Evolutionary conservation across 2,329 filamentous ascomycete genomes (phyloP), one percentile per base, ranked within the genome.

Genomic region (Cercospora citrullina): DNA sequence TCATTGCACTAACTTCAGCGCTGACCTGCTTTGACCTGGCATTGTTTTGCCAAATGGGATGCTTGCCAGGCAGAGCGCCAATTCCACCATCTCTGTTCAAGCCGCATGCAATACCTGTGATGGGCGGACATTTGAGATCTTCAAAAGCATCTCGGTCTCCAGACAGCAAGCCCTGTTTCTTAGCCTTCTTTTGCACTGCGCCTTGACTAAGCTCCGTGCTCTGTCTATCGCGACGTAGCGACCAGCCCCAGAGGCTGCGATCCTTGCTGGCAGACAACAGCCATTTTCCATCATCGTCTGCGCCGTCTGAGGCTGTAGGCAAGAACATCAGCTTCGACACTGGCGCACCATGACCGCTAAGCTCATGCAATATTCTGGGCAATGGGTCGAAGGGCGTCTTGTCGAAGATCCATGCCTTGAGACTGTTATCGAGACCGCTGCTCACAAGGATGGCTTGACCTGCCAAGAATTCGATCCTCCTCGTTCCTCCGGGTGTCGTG

Each of bases 331-430:
- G 85, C 63, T 88, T 90, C 36, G 90, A 94, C 64, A 98, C 89
- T 0, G 94, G 90, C 2, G 91, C 93, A 9, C 94, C 92, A 78
- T 99, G 95, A 2, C 95, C 95, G 72, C 91, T 93, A 72, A 95
- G 87, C 3, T 88, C 87, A 79, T 99, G 95, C 31, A 99, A 83
- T 28, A 93, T 90, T 18, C 94, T 88, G 2, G 95, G 95, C 10
- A 94, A 86, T 0, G 94, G 89, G 0, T 92, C 95, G 78, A 97
- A 97, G 0, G 94, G 94, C 0, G 90, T 90, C 78, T 96, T 90
- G 75, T 98, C 94, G 74, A 97, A 97, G 69, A 98, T 95, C 94
- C 94, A 97, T 5, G 93, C 94, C 78, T 94, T 96, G 68, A 99
- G 83, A 9, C 94, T 92, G 80, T 99, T 99, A 79, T 99, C 95